These are phyloP conservation scores for Aspergillus novoparasiticus DNA, from an alignment of 2,329 filamentous ascomycete genomes.

Conservation along the genomic window DNA sequence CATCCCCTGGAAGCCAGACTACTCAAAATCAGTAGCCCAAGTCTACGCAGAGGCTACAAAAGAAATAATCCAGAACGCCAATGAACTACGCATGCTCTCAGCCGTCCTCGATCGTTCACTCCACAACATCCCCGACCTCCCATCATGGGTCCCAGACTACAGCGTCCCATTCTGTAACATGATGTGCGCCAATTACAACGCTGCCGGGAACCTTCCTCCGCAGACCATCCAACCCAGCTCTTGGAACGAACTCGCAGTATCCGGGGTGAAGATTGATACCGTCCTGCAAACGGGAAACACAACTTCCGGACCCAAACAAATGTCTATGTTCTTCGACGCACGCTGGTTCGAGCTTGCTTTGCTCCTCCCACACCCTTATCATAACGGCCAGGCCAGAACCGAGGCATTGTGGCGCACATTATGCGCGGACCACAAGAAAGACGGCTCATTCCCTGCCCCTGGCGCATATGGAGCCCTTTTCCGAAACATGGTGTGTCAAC, in stretches of 20 bases:
- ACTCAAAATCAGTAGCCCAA: background rate
- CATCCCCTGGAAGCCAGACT: constrained; percentile 3
- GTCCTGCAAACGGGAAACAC: constrained; percentile 2
- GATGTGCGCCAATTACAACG: constrained; percentile 1
- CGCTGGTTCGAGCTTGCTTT: constrained; percentile 8
- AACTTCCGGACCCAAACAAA: background rate
- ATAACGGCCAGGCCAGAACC: background rate
- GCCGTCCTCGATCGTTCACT: constrained; percentile 3
- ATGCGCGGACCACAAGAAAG: constrained; percentile 5
- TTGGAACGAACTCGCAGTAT: constrained; percentile 1
- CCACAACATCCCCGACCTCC: background rate
- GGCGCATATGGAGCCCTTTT: background rate
- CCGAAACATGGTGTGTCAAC: background rate
- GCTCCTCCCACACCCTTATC: constrained; percentile 8
- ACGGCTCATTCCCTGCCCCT: background rate
- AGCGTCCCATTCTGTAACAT: constrained; percentile 6
- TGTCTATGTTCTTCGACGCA: constrained; percentile 9
- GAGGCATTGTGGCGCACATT: constrained; percentile 10
- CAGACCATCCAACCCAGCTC: background rate
- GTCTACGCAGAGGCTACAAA: constrained; percentile 1
- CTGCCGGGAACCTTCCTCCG: background rate
- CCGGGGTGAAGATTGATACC: constrained; percentile 1
- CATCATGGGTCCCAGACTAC: constrained; percentile 11
- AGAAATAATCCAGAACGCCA: background rate
- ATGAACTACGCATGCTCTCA: constrained; percentile 7